Percentiles rank a stretch among this genome's conserved stretches.
phyloP scores from a whole-genome alignment of 169 alveolate genomes.

The Cryptosporidium bovis region DNA sequence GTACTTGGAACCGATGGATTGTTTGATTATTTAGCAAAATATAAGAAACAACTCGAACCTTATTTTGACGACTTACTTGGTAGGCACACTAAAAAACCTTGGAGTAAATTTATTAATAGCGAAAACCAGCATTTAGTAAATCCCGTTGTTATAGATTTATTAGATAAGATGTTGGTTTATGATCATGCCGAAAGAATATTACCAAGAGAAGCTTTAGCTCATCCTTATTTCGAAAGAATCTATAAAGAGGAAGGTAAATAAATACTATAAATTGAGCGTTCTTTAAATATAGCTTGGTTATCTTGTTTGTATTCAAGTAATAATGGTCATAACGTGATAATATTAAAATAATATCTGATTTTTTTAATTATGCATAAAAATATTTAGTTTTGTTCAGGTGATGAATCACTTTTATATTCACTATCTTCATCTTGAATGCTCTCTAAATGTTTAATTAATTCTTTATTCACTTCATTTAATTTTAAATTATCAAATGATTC shows the following conservation, averaged over 20 bases:
- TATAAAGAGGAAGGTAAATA: slow-evolving; percentile 72
- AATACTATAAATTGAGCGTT: no score
- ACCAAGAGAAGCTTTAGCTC: slow-evolving; percentile 98
- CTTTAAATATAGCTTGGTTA: no score
- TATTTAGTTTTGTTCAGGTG: neutral
- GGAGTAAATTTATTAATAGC: slow-evolving; percentile 91
- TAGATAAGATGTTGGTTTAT: slow-evolving; percentile 95
- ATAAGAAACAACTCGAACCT: slow-evolving; percentile 87
- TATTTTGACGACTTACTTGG: slow-evolving; percentile 90
- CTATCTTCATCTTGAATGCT: slow-evolving; percentile 38
- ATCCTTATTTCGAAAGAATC: slow-evolving; percentile 93
- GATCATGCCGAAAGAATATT: slow-evolving; percentile 97
- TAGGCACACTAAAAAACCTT: slow-evolving; percentile 89
- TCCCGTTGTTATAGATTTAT: slow-evolving; percentile 93
- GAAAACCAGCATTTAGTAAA: slow-evolving; percentile 90
- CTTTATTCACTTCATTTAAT: slow-evolving; percentile 3
- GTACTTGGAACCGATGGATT: slow-evolving; percentile 93
- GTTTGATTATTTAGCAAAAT: slow-evolving; percentile 89
- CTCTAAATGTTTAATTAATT: slow-evolving; percentile 19
- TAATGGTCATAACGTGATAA: no score
- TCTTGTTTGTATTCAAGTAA: no score
- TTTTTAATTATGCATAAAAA: no score
- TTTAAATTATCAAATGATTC: neutral
- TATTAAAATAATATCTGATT: no score
- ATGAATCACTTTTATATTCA: slow-evolving; percentile 44